phyloP scores from a whole-genome alignment of 257 asterid genomes.

The Perilla frutescens region DNA sequence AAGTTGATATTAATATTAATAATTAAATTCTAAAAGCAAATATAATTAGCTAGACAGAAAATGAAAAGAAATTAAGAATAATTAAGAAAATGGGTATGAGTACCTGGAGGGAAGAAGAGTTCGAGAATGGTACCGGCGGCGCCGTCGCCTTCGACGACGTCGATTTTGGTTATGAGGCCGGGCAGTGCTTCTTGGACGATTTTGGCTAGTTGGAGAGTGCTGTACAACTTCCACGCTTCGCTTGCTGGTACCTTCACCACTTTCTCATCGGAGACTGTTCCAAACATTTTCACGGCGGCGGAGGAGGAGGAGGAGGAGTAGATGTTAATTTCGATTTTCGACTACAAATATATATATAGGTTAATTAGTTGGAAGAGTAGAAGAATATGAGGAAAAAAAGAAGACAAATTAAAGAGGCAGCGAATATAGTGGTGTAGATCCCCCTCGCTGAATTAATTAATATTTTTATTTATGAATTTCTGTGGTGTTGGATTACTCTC shows the following conservation, averaged over 20 bases:
- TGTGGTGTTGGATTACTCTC: not conserved
- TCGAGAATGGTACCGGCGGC: slow-evolving; percentile 56
- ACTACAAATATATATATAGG: too few species aligned
- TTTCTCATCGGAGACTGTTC: slow-evolving; percentile 47
- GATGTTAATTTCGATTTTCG: not conserved
- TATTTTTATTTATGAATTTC: not conserved
- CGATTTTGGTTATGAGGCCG: slow-evolving; percentile 42
- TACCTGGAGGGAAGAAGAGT: slow-evolving; percentile 52
- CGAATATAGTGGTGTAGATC: slow-evolving; percentile 25
- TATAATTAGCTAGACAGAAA: too few species aligned
- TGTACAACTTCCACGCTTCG: slow-evolving; percentile 70
- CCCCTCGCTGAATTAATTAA: too few species aligned
- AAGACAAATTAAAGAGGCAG: slow-evolving; percentile 15
- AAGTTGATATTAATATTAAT: too few species aligned
- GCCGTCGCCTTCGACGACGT: slow-evolving; percentile 63
- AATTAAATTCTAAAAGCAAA: too few species aligned
- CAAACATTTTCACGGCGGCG: slow-evolving; percentile 18
- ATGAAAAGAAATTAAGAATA: too few species aligned
- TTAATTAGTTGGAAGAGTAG: too few species aligned
- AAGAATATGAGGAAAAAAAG: not conserved
- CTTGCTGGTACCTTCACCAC: slow-evolving; percentile 54
- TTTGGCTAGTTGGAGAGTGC: slow-evolving; percentile 47
- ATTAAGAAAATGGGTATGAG: too few species aligned
- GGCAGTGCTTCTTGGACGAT: slow-evolving; percentile 43
- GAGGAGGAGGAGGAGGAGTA: not conserved